Evolutionary conservation across 441 rosid genomes (phyloP).

Genomic region (Flueggea neowawraea): DNA sequence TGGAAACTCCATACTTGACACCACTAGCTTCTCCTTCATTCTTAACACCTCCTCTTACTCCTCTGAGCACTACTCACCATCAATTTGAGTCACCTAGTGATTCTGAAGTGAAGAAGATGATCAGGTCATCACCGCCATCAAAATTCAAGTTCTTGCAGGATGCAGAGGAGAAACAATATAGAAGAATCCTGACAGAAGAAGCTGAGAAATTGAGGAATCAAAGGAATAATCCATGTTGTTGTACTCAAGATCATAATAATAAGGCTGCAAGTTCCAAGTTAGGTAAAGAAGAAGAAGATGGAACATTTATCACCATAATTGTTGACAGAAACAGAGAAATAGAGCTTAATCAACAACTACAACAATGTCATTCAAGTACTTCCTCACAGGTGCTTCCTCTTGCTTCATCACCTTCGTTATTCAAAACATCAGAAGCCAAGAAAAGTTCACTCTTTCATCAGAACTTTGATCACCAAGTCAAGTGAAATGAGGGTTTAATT

Average conservation of each 20-base stretch:
- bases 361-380: conserved; percentile 24
- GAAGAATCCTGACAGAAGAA: conserved; percentile 40
- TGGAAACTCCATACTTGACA: conserved; percentile 85
- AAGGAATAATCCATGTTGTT: conserved; percentile 7
- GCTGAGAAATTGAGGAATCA: conserved; percentile 18
- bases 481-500: conserved; percentile 10
- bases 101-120: conserved; percentile 69
- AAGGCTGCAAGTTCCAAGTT: conserved; percentile 22
- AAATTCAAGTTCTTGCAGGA: conserved; percentile 90
- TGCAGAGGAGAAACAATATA: conserved; percentile 80
- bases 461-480: background rate
- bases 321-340: conserved; percentile 41
- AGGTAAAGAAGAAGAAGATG: conserved; percentile 47
- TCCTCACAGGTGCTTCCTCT: conserved; percentile 45
- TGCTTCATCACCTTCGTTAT: conserved; percentile 34
- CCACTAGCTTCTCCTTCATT: conserved; percentile 87
- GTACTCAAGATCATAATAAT: conserved; percentile 15
- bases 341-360: conserved; percentile 22
- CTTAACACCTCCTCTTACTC: conserved; percentile 88
- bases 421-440: conserved; percentile 25
- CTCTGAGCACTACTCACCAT: conserved; percentile 29
- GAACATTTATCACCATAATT: conserved; percentile 45
- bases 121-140: conserved; percentile 73
- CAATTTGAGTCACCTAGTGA: conserved; percentile 57
- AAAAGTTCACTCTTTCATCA: conserved; percentile 7